Conservation (phyloP, 441 rosid genomes). For the Syzygium malaccense region DNA sequence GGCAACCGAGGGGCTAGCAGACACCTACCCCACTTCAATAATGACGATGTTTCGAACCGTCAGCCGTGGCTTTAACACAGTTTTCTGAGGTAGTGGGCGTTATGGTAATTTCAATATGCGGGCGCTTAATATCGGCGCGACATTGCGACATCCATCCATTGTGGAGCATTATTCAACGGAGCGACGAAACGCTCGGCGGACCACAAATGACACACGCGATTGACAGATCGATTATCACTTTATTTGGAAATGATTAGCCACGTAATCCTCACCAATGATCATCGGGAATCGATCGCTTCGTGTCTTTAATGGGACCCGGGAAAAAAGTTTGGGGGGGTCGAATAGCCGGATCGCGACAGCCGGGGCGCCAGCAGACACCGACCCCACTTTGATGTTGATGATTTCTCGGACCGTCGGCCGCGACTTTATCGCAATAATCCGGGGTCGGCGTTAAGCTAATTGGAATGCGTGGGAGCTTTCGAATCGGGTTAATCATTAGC, state of each 20-base stretch:
- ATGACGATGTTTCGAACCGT: neutral
- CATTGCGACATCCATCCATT: neutral
- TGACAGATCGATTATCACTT: neutral
- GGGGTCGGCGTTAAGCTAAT: no score
- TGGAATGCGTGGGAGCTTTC: neutral
- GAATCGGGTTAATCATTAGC: neutral
- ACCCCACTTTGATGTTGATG: neutral
- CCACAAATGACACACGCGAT: neutral
- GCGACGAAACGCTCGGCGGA: neutral
- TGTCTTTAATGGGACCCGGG: neutral
- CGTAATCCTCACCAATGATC: neutral
- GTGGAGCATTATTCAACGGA: neutral
- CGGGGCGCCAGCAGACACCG: neutral
- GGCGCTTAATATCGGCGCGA: neutral
- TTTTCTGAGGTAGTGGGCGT: neutral
- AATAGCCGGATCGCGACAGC: neutral
- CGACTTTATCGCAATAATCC: neutral
- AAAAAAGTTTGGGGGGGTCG: no score
- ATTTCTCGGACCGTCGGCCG: neutral
- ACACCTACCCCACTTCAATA: neutral
- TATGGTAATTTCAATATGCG: neutral
- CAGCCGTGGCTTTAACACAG: neutral
- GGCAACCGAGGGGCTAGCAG: no score
- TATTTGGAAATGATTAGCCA: neutral
- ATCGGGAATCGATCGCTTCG: neutral